phyloP scores from a whole-genome alignment of 176 grass and related monocot genomes.

The Dendrocalamus sinicus region DNA sequence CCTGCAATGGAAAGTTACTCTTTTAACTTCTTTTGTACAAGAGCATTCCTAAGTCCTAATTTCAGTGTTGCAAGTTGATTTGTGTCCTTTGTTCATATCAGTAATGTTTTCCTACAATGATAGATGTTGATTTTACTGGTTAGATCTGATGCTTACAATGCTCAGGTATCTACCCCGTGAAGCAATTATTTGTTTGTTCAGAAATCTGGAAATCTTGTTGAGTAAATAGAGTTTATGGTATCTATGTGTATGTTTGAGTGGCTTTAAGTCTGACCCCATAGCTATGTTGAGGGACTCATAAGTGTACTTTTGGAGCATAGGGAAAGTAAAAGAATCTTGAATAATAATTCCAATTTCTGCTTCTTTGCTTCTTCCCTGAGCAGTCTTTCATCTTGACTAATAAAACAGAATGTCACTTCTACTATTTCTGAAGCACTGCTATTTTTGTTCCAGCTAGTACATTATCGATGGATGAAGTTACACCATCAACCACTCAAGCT shows the following conservation, averaged over 20 bases:
- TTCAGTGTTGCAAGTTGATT: background rate
- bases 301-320: conserved; percentile 1
- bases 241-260: background rate
- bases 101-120: background rate
- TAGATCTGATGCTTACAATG: background rate
- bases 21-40: background rate
- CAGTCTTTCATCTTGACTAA: conserved; percentile 16
- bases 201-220: too few relatives aligned
- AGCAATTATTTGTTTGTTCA: too few relatives aligned
- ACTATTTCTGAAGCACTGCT: conserved; percentile 34
- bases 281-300: background rate
- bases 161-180: background rate
- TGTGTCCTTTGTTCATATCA: background rate
- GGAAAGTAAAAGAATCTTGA: conserved; percentile 17
- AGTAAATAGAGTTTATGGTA: background rate
- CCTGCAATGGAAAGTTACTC: background rate
- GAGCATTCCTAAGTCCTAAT: conserved; percentile 14
- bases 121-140: background rate
- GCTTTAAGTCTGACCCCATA: too few relatives aligned
- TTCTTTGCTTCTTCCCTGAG: conserved; percentile 16
- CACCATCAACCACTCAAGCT: conserved; percentile 33
- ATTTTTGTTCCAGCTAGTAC: conserved; percentile 43
- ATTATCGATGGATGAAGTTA: conserved; percentile 38
- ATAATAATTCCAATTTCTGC: background rate
- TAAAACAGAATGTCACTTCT: conserved; percentile 17